Base-by-base conservation (phyloP, 2,329 filamentous ascomycete genomes). In the Clonostachys sp. region DNA sequence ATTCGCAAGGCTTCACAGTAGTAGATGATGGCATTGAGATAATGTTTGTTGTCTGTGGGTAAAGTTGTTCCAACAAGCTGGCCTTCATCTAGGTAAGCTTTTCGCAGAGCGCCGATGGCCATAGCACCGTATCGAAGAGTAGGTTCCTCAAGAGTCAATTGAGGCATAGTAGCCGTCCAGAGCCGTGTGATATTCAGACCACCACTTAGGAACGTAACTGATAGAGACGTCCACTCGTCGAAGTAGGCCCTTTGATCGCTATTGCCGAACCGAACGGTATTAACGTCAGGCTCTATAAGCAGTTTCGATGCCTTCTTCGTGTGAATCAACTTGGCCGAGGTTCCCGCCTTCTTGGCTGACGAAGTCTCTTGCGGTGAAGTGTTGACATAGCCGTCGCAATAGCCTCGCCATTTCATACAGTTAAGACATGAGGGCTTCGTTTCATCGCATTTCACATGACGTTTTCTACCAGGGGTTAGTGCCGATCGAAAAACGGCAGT, bases 401-500 rank as follows among this genome's bases (percentile, higher is more conserved):
- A 62, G n/a, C 67, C 67, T 44, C 61, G 57, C 61, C 66, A 71
- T 54, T 66, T 70, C 47, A 70, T 55, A 47, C 68, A 71, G 43
- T 69, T 71, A 34, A 65, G 58, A 49, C 68, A 71, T 6, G 65
- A 61, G 16, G 68, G 68, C 36, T 65, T 64, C 20, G 65, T 65
- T 53, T 71, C 68, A 44, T 71, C 68, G 47, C 68, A 71, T 53
- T 71, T 71, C 36, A 71, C 63, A 51, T 71, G 68, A 17, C 68
- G 67, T 46, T 68, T 69, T 45, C 66, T 69, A 43, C 34, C 44
- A 6, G 3, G 4, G 5, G 17, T 36, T 24, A 24, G 6, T 5
- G 7, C 18, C 17, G 10, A 13, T 47, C 50, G 41, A 20, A 39
- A 30, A 10, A 10, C 3, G 24, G 9, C 24, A 9, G 24, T 30